These are phyloP conservation scores for Halenospora varia DNA, from an alignment of 495 filamentous ascomycete species.

Conservation along the genomic window DNA sequence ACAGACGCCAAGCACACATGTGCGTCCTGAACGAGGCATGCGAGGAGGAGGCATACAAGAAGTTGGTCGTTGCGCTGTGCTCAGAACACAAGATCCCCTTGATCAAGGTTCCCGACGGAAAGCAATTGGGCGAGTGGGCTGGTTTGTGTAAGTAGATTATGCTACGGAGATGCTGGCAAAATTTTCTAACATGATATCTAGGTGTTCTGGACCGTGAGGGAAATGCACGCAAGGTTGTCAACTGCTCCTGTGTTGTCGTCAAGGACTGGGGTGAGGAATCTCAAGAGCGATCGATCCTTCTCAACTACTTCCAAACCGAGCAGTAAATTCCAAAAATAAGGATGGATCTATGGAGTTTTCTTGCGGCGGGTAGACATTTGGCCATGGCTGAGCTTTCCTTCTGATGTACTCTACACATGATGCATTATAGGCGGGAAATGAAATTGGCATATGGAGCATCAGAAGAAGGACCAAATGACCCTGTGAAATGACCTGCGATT, in stretches of 20 bases:
- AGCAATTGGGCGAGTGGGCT: conserved; percentile 99
- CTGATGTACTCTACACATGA: conserved; percentile 23
- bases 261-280: conserved; percentile 99
- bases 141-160: conserved; percentile 79
- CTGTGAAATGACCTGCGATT: no score
- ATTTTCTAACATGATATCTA: conserved; percentile 32
- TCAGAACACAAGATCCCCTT: conserved; percentile 98
- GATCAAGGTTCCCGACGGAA: conserved; percentile 99
- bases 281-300: conserved; percentile 93
- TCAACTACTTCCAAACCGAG: conserved; percentile 98
- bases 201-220: conserved; percentile 98
- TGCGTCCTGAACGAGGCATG: conserved; percentile 98
- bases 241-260: conserved; percentile 99
- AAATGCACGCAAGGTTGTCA: conserved; percentile 98
- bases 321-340: conserved; percentile 38
- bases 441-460: conserved; percentile 25
- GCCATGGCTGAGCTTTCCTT: conserved; percentile 21
- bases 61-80: conserved; percentile 96
- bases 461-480: no score
- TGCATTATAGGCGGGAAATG: conserved; percentile 27
- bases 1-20: conserved; percentile 97
- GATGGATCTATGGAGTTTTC: conserved; percentile 20
- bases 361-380: conserved; percentile 22
- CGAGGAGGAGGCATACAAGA: conserved; percentile 99
- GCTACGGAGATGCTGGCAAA: not conserved